Evolutionary conservation across 768 basidiomycete genomes (phyloP).

Genomic region (Tricholoma saponaceum): DNA sequence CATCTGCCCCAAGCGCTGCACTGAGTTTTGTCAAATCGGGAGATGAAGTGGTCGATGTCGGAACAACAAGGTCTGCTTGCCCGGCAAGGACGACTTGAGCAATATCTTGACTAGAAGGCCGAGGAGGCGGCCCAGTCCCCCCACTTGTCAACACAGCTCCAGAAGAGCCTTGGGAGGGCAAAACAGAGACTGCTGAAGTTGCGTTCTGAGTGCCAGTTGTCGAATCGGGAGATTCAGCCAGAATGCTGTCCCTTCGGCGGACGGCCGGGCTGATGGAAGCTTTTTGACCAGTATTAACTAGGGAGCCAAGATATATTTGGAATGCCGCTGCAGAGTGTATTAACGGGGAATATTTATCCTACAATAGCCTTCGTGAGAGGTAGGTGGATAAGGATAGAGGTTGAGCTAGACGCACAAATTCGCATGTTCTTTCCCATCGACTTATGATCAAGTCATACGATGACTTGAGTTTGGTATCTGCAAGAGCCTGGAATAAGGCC

Average conservation of each 20-base stretch:
- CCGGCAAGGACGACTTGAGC: constrained; percentile 46
- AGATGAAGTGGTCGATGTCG: constrained; percentile 19
- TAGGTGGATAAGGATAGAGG: background rate
- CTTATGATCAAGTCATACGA: constrained; percentile 71
- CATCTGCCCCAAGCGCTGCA: constrained; percentile 38
- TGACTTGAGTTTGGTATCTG: constrained; percentile 58
- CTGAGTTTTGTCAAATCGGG: constrained; percentile 39
- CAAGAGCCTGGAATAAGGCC: constrained; percentile 61
- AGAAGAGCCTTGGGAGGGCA: background rate
- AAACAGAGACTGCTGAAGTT: constrained; percentile 14
- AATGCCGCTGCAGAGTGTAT: constrained; percentile 71
- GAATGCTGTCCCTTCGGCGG: constrained; percentile 61
- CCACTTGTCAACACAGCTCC: constrained; percentile 7
- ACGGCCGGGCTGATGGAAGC: constrained; percentile 61
- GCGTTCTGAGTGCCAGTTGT: constrained; percentile 3
- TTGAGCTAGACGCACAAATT: constrained; percentile 58
- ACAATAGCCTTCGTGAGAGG: constrained; percentile 9
- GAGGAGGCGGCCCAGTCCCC: constrained; percentile 9
- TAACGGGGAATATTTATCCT: constrained; percentile 71
- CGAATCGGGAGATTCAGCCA: constrained; percentile 30
- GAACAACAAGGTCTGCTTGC: constrained; percentile 16
- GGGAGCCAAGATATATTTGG: constrained; percentile 66
- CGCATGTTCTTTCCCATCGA: constrained; percentile 80
- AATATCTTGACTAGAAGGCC: constrained; percentile 35
- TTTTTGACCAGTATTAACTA: constrained; percentile 55